Conservation (phyloP, 768 basidiomycete genomes). For the Piloderma croceum region DNA sequence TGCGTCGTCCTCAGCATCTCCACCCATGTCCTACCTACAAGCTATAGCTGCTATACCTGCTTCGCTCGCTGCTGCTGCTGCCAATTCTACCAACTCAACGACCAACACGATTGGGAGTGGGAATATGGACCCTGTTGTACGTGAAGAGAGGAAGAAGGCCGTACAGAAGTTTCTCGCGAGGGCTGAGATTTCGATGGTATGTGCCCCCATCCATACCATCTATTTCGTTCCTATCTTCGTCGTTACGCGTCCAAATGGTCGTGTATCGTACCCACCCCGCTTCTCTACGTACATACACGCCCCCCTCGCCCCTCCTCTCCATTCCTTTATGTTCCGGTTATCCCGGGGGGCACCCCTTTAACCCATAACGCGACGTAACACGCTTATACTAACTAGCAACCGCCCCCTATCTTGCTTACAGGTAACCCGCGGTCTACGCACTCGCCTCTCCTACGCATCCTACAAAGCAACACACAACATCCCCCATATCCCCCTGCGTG, state of each 20-base stretch:
- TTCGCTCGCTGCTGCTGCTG: constrained; percentile 20
- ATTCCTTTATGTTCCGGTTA: constrained; percentile 11
- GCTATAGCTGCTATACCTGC: too few relatives aligned
- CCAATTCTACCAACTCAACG: constrained; percentile 35
- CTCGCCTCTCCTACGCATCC: constrained; percentile 76
- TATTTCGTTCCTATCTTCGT: too few relatives aligned
- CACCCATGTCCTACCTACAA: constrained; percentile 59
- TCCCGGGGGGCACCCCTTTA: too few relatives aligned
- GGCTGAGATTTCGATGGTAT: constrained; percentile 76
- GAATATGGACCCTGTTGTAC: constrained; percentile 40
- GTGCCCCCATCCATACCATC: constrained; percentile 31
- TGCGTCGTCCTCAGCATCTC: constrained; percentile 78
- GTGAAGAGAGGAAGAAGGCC: constrained; percentile 59
- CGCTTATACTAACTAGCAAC: too few relatives aligned
- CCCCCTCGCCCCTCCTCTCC: constrained; percentile 7
- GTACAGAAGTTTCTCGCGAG: constrained; percentile 73
- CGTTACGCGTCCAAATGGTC: constrained; percentile 9
- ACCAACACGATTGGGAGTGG: constrained; percentile 27
- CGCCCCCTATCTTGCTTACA: constrained; percentile 29
- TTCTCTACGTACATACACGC: constrained; percentile 3
- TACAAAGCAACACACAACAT: constrained; percentile 79
- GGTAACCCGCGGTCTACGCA: constrained; percentile 77
- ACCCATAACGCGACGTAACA: too few relatives aligned
- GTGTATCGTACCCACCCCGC: constrained; percentile 7
- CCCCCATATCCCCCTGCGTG: constrained; percentile 57